Base-by-base conservation (phyloP, 345 rosid species). In the Camelina laxa region DNA sequence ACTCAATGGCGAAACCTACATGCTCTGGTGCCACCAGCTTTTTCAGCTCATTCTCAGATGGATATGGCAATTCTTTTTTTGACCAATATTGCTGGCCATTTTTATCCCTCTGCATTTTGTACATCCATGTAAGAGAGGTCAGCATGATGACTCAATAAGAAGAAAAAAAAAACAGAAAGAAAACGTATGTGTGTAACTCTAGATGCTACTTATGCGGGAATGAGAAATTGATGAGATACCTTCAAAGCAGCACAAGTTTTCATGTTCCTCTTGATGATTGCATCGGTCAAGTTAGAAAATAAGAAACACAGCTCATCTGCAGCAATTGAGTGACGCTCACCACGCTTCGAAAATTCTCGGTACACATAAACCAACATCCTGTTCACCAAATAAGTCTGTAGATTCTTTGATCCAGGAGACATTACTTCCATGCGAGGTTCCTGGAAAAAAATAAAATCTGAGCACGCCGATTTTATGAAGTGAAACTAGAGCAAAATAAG, bases 371-470 rank as follows among this genome's bases (percentile, higher is more conserved):
- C 88, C 82, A 89, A 77, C 83, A 90, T 79, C 83, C 89, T 84
- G 72, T 92, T 89, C 84, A 86, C 75, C 75, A 83, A 77, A 80
- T 87, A 92, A 45, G 85, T 72, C 82, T 87, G 97, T 76, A 89
- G 87, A 81, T 82, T 88, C 85, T 95, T 95, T 35, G 91, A 85
- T 73, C 82, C 88, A 69, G 96, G 98, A 67, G 99, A 79, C 77
- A 90, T 87, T 39, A 92, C 98, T 85, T 92, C 98, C 93, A 87
- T 85, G 49, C 90, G 90, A 58, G 98, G 99, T 81, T 90, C 99
- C 98, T 95, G 83, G 74, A 77, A 79, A 79, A 24, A 74, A 17
- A 48, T 35, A 59, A 57, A 54, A 20, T 31, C 51, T 71, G 15
- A 66, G 42, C 41, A 65, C 4, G n/a, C 71, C 6, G 35, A 48